Conservation (phyloP, 2,329 filamentous ascomycete species). For the Verticillium tricorpus region DNA sequence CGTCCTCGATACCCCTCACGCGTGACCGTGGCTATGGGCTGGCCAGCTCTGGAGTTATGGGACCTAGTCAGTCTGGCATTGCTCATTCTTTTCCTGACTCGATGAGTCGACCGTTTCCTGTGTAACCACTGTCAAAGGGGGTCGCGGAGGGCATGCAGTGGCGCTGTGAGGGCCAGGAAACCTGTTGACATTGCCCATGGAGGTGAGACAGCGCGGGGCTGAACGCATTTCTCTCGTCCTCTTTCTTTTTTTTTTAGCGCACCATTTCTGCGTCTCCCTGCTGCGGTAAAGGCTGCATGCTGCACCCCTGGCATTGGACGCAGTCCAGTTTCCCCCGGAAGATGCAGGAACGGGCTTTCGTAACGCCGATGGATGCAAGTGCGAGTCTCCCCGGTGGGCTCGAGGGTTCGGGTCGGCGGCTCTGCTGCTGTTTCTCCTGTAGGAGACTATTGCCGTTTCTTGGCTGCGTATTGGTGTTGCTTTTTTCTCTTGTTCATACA, state of each 20-base stretch:
- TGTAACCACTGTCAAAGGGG: background rate
- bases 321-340: background rate
- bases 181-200: background rate
- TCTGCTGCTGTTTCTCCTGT: background rate
- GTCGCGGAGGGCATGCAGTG: background rate
- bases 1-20: background rate
- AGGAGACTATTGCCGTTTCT: background rate
- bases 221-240: background rate
- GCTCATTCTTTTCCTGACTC: constrained; percentile 2
- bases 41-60: background rate
- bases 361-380: background rate
- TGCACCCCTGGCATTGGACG: background rate
- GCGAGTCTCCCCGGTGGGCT: background rate
- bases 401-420: background rate
- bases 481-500: background rate
- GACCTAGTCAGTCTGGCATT: background rate
- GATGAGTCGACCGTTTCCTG: background rate
- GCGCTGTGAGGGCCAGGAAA: background rate
- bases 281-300: background rate
- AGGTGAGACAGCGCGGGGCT: background rate
- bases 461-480: background rate
- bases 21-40: background rate
- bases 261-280: background rate
- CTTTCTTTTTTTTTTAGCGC: background rate
- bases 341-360: background rate